phyloP scores from a whole-genome alignment of 2,329 filamentous ascomycete genomes.

The Aspergillus aculeatus region DNA sequence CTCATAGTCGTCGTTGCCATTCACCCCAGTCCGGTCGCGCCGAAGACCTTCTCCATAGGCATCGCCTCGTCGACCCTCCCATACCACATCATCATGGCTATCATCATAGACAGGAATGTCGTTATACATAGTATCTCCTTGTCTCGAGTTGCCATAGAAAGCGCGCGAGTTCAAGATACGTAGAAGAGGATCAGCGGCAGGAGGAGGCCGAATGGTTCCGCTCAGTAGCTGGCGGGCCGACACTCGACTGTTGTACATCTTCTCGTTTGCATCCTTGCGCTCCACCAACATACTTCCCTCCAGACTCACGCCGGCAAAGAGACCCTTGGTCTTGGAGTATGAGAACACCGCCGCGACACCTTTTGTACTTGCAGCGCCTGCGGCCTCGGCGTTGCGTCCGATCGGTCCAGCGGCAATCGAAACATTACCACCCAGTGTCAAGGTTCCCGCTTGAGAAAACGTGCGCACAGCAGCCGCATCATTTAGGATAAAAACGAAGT shows the following conservation, averaged over 20 bases:
- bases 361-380: constrained; percentile 86
- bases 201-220: constrained; percentile 73
- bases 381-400: constrained; percentile 91
- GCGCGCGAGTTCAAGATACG: constrained; percentile 78
- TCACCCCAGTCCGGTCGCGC: constrained; percentile 54
- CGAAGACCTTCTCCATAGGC: constrained; percentile 67
- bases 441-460: constrained; percentile 85
- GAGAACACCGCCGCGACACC: constrained; percentile 90
- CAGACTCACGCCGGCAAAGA: constrained; percentile 92
- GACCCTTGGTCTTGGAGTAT: constrained; percentile 95
- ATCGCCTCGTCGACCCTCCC: constrained; percentile 71
- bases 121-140: constrained; percentile 79
- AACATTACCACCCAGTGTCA: constrained; percentile 94
- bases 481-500: constrained; percentile 97
- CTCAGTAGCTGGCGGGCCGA: constrained; percentile 79
- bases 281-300: constrained; percentile 93
- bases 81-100: constrained; percentile 75
- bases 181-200: constrained; percentile 81
- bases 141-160: constrained; percentile 66
- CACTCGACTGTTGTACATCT: constrained; percentile 81
- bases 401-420: constrained; percentile 92
- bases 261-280: constrained; percentile 93
- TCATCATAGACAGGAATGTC: constrained; percentile 88
- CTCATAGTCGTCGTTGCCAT: constrained; percentile 51
- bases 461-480: constrained; percentile 85